Evolutionary conservation across 805 yeast species (phyloP).

Genomic region (Isabelozyma pseudorhagii): DNA sequence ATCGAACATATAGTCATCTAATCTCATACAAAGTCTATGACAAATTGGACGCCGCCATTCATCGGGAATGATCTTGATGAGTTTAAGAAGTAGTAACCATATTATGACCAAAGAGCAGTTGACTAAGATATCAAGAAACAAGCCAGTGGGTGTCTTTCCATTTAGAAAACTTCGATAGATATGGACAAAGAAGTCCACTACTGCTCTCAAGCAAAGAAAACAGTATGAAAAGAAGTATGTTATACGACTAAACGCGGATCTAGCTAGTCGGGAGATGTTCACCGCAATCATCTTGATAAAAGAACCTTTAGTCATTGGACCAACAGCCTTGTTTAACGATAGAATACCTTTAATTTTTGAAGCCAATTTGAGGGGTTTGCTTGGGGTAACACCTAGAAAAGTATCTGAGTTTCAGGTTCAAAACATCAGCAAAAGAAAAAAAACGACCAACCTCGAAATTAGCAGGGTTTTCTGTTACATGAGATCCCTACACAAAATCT

Average conservation of each 20-base stretch:
- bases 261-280: neutral
- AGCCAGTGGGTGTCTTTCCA: neutral
- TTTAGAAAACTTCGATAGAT: neutral
- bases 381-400: too few species aligned
- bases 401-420: too few species aligned
- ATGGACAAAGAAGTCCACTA: neutral
- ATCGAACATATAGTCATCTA: conserved; percentile 41
- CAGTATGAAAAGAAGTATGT: neutral
- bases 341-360: too few species aligned
- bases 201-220: neutral
- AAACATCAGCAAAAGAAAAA: too few species aligned
- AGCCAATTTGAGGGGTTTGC: too few species aligned
- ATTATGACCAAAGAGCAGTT: neutral
- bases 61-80: conserved; percentile 40
- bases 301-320: too few species aligned
- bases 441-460: too few species aligned
- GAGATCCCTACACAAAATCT: too few species aligned
- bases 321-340: too few species aligned
- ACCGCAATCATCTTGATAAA: neutral
- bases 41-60: conserved; percentile 51
- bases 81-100: conserved; percentile 5
- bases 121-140: neutral
- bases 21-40: conserved; percentile 42
- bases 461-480: too few species aligned
- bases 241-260: neutral